Percentiles rank a stretch among this genome's conserved stretches.
Evolutionary conservation across 352 stramenopile genomes (phyloP).

Genomic region (Phytophthora uliginosa): DNA sequence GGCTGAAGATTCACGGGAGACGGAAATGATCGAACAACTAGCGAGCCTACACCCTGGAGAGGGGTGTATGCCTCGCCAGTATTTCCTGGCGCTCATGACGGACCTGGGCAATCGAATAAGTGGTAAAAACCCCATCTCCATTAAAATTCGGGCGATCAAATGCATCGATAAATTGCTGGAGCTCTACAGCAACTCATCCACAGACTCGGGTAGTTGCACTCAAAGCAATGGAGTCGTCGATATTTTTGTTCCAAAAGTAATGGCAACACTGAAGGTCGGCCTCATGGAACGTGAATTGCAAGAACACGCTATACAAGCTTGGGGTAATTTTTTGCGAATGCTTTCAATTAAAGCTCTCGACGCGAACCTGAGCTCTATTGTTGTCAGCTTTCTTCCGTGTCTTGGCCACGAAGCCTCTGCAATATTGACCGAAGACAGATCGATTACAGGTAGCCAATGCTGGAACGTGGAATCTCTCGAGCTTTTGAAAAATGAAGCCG

Average conservation of each 20-base stretch:
- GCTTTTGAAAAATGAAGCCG: constrained; percentile 13
- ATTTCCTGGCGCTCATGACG: constrained; percentile 89
- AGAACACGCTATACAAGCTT: constrained; percentile 73
- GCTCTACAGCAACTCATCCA: constrained; percentile 53
- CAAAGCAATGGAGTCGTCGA: constrained; percentile 67
- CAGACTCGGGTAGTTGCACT: constrained; percentile 31
- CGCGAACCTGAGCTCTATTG: constrained; percentile 87
- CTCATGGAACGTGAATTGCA: constrained; percentile 66
- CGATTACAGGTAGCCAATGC: constrained; percentile 29
- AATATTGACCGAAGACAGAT: constrained; percentile 49
- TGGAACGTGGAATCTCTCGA: constrained; percentile 62
- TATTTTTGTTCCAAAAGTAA: constrained; percentile 90
- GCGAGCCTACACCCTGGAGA: constrained; percentile 33
- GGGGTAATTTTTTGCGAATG: constrained; percentile 84
- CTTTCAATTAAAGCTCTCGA: constrained; percentile 85
- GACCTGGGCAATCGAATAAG: constrained; percentile 76
- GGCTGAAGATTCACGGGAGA: constrained; percentile 35
- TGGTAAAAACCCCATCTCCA: constrained; percentile 43
- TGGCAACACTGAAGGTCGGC: constrained; percentile 89
- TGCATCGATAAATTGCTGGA: constrained; percentile 80
- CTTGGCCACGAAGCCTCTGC: constrained; percentile 55
- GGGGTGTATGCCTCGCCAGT: constrained; percentile 74
- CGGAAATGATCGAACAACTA: constrained; percentile 29
- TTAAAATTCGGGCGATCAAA: constrained; percentile 74
- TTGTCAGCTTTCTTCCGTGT: constrained; percentile 89